Base-by-base conservation (phyloP, 2,329 filamentous ascomycete species). In the Aschersonia sp. region DNA sequence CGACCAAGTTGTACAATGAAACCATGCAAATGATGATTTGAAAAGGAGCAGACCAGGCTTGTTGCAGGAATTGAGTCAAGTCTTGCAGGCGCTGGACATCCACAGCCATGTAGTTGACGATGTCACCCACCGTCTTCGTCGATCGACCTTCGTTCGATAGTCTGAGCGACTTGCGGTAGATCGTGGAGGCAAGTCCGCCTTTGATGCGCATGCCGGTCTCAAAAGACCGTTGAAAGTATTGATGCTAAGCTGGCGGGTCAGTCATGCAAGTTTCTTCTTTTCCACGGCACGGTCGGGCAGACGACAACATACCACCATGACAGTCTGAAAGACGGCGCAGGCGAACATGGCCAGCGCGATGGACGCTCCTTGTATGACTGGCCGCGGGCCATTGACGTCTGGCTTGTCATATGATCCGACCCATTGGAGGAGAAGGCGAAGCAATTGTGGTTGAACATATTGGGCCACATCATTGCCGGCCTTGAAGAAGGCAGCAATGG, bases 51-150 rank as follows among this genome's bases (percentile, higher is more conserved):
- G 89, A 96, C 89, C 92, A 96, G 9, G 94, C 70, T 63, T 97
- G 91, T 61, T 94, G 89, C 20, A 87, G 89, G 61, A 92, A 98
- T 60, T 98, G 94, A 2, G 91, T 88, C 49, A 98, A 71, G 65
- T 98, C 92, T 59, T 96, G 86, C 20, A 98, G 75, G 54, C 94
- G 84, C 65, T 98, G 92, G 10, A 91, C 91, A 62, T 98, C 92
- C 7, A 98, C 91, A 44, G 94, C 92, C 91, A 98, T 98, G 67
- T 95, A 92, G 62, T 98, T 98, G 62, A 98, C 92, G 59, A 98
- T 97, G 59, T 98, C 94, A 49, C 92, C 92, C 0, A 92, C 98
- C 0, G 87, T 86, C 68, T 97, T 96, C 43, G 81, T 68, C 2
- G 89, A 77, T 47, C 91, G 80, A 6, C 92, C 92, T 66, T 98